A percentile compares a stretch with the other conserved stretches of the same genome.
Evolutionary conservation across 768 basidiomycete genomes (phyloP).

Genomic region (Cystofilobasidium ferigula): DNA sequence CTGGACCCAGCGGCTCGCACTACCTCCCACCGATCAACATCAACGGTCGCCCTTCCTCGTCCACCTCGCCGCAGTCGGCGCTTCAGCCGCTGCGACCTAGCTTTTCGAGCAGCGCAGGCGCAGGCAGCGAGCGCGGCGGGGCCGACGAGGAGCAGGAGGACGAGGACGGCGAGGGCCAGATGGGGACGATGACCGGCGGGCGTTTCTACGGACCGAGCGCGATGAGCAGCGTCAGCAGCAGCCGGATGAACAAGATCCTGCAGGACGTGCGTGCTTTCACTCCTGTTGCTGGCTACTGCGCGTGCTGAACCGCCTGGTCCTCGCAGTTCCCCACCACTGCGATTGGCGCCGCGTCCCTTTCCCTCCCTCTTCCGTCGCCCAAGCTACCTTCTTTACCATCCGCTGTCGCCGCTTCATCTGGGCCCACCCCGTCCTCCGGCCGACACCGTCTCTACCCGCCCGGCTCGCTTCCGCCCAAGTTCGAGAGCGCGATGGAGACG

Average conservation of each 20-base stretch:
- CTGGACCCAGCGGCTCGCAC: background rate
- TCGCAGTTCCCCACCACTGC: slow-evolving; percentile 21
- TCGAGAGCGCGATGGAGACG: slow-evolving; percentile 32
- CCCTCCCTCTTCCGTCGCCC: slow-evolving; percentile 7
- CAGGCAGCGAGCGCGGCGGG: background rate
- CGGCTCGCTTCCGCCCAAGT: slow-evolving; percentile 13
- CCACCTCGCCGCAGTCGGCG: background rate
- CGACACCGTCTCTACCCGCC: slow-evolving; percentile 28
- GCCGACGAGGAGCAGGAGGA: background rate
- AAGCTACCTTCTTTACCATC: slow-evolving; percentile 4
- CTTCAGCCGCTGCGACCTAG: background rate
- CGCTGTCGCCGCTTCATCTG: slow-evolving; percentile 1
- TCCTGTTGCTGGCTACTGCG: background rate
- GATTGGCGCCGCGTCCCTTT: slow-evolving; percentile 22
- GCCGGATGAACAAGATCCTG: slow-evolving; percentile 15
- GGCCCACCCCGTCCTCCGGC: slow-evolving; percentile 32
- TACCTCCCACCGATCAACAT: slow-evolving; percentile 6
- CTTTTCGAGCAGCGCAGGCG: background rate
- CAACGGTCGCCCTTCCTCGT: background rate
- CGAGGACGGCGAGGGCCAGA: background rate
- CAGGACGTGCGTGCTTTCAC: slow-evolving; percentile 15
- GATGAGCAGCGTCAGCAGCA: slow-evolving; percentile 16
- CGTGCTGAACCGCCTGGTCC: background rate
- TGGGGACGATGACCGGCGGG: slow-evolving; percentile 24
- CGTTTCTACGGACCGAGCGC: slow-evolving; percentile 23